Base-by-base conservation (phyloP, 768 basidiomycete genomes). In the Rhodotorula babjevae region DNA sequence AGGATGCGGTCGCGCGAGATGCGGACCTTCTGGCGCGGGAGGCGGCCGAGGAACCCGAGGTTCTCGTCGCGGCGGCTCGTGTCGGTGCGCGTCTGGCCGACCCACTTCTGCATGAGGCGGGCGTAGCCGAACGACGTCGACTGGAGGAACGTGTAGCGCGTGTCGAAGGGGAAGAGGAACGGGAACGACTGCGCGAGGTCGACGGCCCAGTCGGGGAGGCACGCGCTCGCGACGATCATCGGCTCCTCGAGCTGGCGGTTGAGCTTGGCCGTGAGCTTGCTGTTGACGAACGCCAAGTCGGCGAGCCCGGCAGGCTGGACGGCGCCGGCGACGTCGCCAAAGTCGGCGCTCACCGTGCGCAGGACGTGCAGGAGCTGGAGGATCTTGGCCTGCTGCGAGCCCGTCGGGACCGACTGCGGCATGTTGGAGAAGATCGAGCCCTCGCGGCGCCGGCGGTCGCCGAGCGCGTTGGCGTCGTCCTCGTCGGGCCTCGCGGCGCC, bases 161-260 rank as follows among this genome's bases (percentile, higher is more conserved):
- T 96, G 31, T 94, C 90, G 82, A 99, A 98, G 0, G 96, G 96
- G 86, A 99, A 98, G 18, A 99, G 86, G 87, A 99, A 99, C 0
- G 95, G 91, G 86, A 96, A 99, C 78, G 93, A 90, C 78, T 92
- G 92, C 3, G 94, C 93, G 12, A 99, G 85, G 80, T 98, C 95
- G 57, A 93, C 83, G 0, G 95, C 91, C 96, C 96, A 99, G 79
- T 96, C 93, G 12, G 96, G 96, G 9, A 98, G 83, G 82, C 96
- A 98, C 36, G 92, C 92, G 78, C 95, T 96, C 66, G 95, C 96
- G 57, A 99, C 93, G 74, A 99, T 96, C 93, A 98, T 96, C 0
- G 93, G 92, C 79, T 99, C 96, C 78, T 99, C 96, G 56, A 99
- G 81, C 80, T 98, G 96, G 49, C 96, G 87, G 21, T 92, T 93